Evolutionary conservation across 306 rosid genomes (phyloP).

Genomic region (Prunus fruticosa): DNA sequence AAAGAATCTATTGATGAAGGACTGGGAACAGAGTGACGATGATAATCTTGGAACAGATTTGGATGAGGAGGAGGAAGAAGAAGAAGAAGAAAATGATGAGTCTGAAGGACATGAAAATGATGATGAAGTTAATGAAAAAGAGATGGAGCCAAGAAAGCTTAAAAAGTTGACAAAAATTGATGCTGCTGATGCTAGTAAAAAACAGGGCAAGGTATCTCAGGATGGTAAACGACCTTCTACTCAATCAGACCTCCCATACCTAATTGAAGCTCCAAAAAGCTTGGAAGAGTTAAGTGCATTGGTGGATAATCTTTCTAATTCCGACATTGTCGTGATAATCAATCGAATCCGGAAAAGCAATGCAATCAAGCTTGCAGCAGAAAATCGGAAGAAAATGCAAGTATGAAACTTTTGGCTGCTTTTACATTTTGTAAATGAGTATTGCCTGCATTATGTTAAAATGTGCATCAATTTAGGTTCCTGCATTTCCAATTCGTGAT

Average conservation of each 20-base stretch:
- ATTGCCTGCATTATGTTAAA: neutral
- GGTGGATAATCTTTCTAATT: constrained; percentile 50
- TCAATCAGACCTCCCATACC: constrained; percentile 63
- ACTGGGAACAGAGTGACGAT: constrained; percentile 98
- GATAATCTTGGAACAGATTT: constrained; percentile 45
- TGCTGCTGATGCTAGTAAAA: constrained; percentile 37
- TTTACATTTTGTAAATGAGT: constrained; percentile 12
- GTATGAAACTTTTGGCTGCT: constrained; percentile 39
- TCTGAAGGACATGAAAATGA: constrained; percentile 32
- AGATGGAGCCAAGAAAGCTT: constrained; percentile 16
- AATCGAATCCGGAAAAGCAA: constrained; percentile 78
- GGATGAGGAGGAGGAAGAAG: constrained; percentile 43
- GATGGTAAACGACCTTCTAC: constrained; percentile 38
- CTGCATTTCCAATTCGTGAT: too few relatives aligned
- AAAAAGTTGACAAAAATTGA: constrained; percentile 22
- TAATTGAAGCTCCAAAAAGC: constrained; percentile 86
- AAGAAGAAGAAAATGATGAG: constrained; percentile 38
- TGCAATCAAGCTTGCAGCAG: constrained; percentile 78
- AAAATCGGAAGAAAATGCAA: constrained; percentile 87
- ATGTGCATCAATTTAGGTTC: neutral
- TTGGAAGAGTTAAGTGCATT: constrained; percentile 63
- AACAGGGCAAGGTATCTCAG: constrained; percentile 31
- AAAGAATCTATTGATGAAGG: constrained; percentile 53
- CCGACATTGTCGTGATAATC: constrained; percentile 61
- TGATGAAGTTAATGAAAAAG: constrained; percentile 23